Base-by-base conservation (phyloP, 257 asterid genomes). In the Capsicum rhomboideum region DNA sequence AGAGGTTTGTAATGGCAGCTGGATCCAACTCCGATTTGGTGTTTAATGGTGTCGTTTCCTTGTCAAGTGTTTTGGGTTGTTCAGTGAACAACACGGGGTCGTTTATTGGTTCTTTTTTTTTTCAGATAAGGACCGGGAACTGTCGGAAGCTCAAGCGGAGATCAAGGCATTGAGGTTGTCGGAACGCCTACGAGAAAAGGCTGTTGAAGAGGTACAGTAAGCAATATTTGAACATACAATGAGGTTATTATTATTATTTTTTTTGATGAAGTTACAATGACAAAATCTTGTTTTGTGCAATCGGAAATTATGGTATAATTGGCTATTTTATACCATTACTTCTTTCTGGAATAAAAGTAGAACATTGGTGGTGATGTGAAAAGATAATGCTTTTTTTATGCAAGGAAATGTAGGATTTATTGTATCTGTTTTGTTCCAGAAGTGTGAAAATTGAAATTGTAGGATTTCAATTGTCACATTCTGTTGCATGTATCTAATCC, bases 191-290 rank as follows among this genome's bases (percentile, higher is more conserved):
- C 91, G 96, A 11, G 98, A 95, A 87, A 95, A 93, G 80, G 98
- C 98, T 64, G 98, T 95, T 74, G 98, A 93, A 91, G 98, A 96
- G 98, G 99, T 96, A 64, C n/a, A 23, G 10, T 74, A 21, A 13
- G 21, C 58, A 44, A 52, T 66, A 66, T 66, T 31, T 34, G 4
- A 34, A 68, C 21, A 18, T 68, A 17, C 28, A 68, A 9, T 68
- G 52, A 34, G 52, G n/a, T n/a, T n/a, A n/a, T n/a, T n/a, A n/a
- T n/a, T n/a, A n/a, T n/a, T n/a, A n/a, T n/a, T n/a, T n/a, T n/a
- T n/a, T n/a, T n/a, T n/a, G n/a, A n/a, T n/a, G n/a, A n/a, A n/a
- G n/a, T n/a, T n/a, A n/a, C n/a, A n/a, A n/a, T n/a, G n/a, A n/a
- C n/a, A 68, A 3, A 68, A 68, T 8, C 61, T 53, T 16, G 6